Percentiles rank a stretch among this genome's conserved stretches.
Evolutionary conservation across 225 moss, liverwort and hornwort species (phyloP).

Genomic region (Thuidium tamariscinum): DNA sequence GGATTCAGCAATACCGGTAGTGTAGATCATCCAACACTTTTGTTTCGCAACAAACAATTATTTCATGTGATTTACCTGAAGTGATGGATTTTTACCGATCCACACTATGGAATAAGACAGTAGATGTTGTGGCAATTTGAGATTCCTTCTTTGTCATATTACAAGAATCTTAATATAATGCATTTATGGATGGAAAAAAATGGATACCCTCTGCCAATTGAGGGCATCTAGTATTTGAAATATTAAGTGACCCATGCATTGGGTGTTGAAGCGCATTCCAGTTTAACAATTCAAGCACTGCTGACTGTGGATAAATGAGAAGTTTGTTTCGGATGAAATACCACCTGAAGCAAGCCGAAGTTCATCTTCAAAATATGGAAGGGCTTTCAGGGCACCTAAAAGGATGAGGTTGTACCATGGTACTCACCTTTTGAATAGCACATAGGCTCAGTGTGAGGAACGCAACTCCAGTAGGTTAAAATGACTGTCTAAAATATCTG

Average conservation of each 20-base stretch:
- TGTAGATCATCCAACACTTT: not conserved
- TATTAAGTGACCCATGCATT: not conserved
- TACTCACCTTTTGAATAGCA: not conserved
- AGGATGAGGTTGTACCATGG: not conserved
- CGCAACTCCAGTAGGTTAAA: not conserved
- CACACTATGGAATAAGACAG: not conserved
- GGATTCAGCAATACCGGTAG: not conserved
- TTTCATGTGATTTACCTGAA: too few species aligned
- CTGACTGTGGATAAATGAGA: not conserved
- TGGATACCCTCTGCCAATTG: not conserved
- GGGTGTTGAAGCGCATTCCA: not conserved
- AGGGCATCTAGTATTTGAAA: not conserved
- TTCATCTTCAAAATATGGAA: not conserved
- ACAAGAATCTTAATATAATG: too few species aligned
- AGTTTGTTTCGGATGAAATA: not conserved
- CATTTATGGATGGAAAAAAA: not conserved
- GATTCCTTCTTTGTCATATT: not conserved
- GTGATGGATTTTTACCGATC: not conserved
- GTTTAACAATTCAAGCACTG: not conserved
- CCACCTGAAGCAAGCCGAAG: not conserved
- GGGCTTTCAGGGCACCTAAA: not conserved
- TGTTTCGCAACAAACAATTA: not conserved
- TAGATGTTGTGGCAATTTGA: not conserved
- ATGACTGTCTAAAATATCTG: not conserved
- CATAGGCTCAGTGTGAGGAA: not conserved